Evolutionary conservation across 179 eudicot species (phyloP).

Genomic region (Heliamphora ciliata): DNA sequence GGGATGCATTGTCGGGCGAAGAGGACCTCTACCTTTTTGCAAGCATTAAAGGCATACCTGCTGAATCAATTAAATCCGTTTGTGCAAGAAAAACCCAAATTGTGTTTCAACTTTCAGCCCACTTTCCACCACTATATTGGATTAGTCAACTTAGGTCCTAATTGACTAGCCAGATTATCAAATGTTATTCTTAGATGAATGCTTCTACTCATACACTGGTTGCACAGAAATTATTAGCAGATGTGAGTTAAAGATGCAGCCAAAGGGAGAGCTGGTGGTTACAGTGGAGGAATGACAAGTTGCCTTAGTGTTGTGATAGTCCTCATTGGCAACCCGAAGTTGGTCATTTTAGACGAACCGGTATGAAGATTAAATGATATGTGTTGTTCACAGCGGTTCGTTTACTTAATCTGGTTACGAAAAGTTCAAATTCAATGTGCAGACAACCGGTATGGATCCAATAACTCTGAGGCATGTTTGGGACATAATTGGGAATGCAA

Average conservation of each 20-base stretch:
- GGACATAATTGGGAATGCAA: conserved; percentile 88
- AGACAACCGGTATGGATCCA: conserved; percentile 99
- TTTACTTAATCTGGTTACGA: neutral
- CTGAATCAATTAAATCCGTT: conserved; percentile 43
- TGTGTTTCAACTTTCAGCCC: neutral
- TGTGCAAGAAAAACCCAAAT: conserved; percentile 13
- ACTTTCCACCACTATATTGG: neutral
- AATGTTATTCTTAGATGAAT: neutral
- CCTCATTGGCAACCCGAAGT: conserved; percentile 85
- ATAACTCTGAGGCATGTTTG: conserved; percentile 84
- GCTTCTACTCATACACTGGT: conserved; percentile 35
- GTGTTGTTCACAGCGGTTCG: neutral
- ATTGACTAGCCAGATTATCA: neutral
- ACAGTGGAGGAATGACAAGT: conserved; percentile 94
- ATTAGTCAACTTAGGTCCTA: neutral
- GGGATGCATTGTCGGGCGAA: conserved; percentile 76
- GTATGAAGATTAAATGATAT: conserved; percentile 27
- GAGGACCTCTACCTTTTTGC: conserved; percentile 90
- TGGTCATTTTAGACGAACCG: conserved; percentile 87
- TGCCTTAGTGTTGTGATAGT: conserved; percentile 89
- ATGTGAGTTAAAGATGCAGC: conserved; percentile 66
- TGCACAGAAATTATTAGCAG: conserved; percentile 48
- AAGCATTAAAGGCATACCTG: conserved; percentile 68
- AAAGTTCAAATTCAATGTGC: conserved; percentile 13
- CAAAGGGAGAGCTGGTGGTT: conserved; percentile 68